phyloP scores from a whole-genome alignment of 2,329 filamentous ascomycete genomes.

The Fusarium sp. region DNA sequence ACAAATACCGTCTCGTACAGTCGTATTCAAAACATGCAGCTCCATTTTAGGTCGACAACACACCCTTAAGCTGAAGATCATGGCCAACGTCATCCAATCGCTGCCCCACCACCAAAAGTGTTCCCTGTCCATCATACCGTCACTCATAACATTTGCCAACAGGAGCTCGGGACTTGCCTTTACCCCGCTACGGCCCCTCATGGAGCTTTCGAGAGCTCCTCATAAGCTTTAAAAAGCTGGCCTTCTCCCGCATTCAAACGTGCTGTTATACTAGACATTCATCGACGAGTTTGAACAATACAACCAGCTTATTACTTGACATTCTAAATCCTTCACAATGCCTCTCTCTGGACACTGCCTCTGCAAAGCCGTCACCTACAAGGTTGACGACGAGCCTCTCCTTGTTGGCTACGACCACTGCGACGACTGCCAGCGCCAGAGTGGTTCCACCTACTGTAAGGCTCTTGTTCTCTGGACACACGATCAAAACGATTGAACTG shows the following conservation, averaged over 20 bases:
- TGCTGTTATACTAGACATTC: constrained; percentile 2
- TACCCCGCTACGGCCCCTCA: constrained; percentile 48
- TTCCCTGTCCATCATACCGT: constrained; percentile 29
- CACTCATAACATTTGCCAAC: constrained; percentile 31
- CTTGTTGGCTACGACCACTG: constrained; percentile 77
- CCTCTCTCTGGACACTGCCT: constrained; percentile 77
- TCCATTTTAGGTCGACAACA: constrained; percentile 24
- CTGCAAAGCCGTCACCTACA: constrained; percentile 79
- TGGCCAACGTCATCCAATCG: constrained; percentile 50
- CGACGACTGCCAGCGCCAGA: constrained; percentile 79
- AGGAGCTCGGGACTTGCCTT: constrained; percentile 37
- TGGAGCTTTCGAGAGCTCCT: constrained; percentile 42
- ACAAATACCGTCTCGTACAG: constrained; percentile 20
- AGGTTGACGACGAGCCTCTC: constrained; percentile 64
- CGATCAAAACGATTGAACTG: not conserved
- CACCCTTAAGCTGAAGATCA: constrained; percentile 22
- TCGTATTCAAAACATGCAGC: constrained; percentile 22
- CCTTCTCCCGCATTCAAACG: not conserved
- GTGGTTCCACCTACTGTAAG: constrained; percentile 75
- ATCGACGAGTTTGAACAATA: constrained; percentile 14
- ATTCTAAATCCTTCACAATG: constrained; percentile 60
- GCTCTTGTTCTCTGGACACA: constrained; percentile 5
- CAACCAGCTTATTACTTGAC: constrained; percentile 7
- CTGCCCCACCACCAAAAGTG: constrained; percentile 45
- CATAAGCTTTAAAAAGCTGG: constrained; percentile 23